phyloP scores from a whole-genome alignment of 768 basidiomycete genomes.

The Boletellus sp. region DNA sequence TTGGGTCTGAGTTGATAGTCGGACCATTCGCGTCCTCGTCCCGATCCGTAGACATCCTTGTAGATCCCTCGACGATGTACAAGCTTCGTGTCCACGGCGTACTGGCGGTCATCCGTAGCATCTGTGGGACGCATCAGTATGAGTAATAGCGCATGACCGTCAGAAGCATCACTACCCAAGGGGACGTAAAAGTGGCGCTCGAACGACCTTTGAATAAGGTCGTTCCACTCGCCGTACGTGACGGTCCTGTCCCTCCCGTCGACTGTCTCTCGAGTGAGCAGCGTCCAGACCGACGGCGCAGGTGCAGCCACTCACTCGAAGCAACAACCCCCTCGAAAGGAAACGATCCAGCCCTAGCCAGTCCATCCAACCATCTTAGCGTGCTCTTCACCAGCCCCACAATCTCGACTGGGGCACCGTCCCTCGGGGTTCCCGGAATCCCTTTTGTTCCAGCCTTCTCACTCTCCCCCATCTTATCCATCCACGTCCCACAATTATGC shows the following conservation, averaged over 20 bases:
- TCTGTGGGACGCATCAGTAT: slow-evolving; percentile 41
- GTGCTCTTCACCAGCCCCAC: slow-evolving; percentile 92
- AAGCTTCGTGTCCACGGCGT: slow-evolving; percentile 63
- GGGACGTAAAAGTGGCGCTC: slow-evolving; percentile 93
- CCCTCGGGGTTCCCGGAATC: slow-evolving; percentile 91
- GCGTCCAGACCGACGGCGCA: background rate
- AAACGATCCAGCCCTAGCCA: slow-evolving; percentile 66
- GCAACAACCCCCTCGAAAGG: slow-evolving; percentile 88
- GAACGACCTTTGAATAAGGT: slow-evolving; percentile 80
- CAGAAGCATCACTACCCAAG: slow-evolving; percentile 50
- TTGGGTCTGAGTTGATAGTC: slow-evolving; percentile 95
- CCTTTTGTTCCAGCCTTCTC: slow-evolving; percentile 91
- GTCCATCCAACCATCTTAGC: slow-evolving; percentile 76
- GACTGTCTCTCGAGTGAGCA: slow-evolving; percentile 42
- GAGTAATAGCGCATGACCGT: background rate
- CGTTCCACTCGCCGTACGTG: slow-evolving; percentile 88
- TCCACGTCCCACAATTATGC: slow-evolving; percentile 92
- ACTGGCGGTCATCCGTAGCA: slow-evolving; percentile 62
- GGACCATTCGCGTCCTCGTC: slow-evolving; percentile 84
- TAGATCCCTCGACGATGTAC: slow-evolving; percentile 93
- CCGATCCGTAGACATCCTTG: slow-evolving; percentile 96
- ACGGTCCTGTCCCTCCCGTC: slow-evolving; percentile 64
- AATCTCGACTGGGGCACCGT: slow-evolving; percentile 95
- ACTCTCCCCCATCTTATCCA: slow-evolving; percentile 99
- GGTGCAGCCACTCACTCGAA: slow-evolving; percentile 50